phyloP scores from a whole-genome alignment of 2,329 filamentous ascomycete genomes.

The Bipolaris victoriae region DNA sequence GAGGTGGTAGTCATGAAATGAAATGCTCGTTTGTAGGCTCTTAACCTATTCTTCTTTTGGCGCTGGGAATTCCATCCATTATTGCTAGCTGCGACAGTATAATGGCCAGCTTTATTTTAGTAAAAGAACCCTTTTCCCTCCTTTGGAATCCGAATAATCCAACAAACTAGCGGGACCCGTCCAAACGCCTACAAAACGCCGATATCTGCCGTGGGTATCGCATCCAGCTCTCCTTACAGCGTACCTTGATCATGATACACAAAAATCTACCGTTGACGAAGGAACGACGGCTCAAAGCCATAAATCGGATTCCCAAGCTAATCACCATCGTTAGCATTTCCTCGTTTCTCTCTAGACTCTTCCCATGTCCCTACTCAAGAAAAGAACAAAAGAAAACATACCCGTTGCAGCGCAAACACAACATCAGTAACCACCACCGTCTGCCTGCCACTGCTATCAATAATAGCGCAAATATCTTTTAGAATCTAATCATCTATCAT shows the following conservation, averaged over 20 bases:
- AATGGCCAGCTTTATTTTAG: not conserved
- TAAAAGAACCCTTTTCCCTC: not conserved
- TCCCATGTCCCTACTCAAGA: not conserved
- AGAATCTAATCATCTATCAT: slow-evolving; percentile 29
- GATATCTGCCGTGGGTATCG: not conserved
- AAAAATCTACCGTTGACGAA: slow-evolving; percentile 3
- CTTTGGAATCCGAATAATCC: too few relatives aligned
- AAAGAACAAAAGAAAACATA: slow-evolving; percentile 20
- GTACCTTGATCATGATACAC: not conserved
- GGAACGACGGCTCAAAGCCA: slow-evolving; percentile 32
- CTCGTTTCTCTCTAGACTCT: not conserved
- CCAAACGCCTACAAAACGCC: not conserved
- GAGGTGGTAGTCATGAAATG: slow-evolving; percentile 7
- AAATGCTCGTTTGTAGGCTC: not conserved
- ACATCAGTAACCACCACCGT: slow-evolving; percentile 41
- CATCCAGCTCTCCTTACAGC: not conserved
- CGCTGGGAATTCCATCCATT: not conserved
- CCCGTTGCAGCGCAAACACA: slow-evolving; percentile 40
- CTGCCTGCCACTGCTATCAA: slow-evolving; percentile 36
- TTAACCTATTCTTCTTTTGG: not conserved
- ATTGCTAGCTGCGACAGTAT: not conserved
- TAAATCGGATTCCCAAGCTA: slow-evolving; percentile 34
- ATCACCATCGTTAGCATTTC: slow-evolving; percentile 3
- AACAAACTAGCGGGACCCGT: not conserved
- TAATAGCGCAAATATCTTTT: slow-evolving; percentile 28